phyloP scores from a whole-genome alignment of 768 basidiomycete genomes.

The Boletus reticulatus region DNA sequence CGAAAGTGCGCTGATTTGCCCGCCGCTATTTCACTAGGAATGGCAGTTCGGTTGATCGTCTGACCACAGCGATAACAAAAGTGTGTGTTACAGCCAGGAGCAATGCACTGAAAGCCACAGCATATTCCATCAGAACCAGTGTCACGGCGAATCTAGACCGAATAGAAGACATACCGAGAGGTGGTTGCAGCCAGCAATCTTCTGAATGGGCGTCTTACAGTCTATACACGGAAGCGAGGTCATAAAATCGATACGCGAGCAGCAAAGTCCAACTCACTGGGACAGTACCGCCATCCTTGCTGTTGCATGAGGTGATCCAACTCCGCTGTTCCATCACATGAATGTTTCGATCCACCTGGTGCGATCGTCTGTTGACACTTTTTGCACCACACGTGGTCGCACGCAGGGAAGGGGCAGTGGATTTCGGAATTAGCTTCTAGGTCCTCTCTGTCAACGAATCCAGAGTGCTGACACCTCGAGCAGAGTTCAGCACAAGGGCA shows the following conservation, averaged over 20 bases:
- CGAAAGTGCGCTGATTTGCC: conserved; percentile 35
- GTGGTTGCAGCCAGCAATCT: conserved; percentile 53
- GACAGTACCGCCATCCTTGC: conserved; percentile 63
- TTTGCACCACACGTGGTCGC: conserved; percentile 59
- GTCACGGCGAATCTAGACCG: neutral
- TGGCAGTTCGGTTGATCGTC: conserved; percentile 41
- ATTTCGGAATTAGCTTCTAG: conserved; percentile 41
- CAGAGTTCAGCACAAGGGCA: neutral
- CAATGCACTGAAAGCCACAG: conserved; percentile 40
- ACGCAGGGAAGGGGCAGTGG: conserved; percentile 47
- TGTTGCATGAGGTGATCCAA: conserved; percentile 48
- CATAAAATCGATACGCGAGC: neutral
- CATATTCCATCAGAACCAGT: neutral
- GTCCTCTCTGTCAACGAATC: conserved; percentile 51
- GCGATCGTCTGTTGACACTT: conserved; percentile 45
- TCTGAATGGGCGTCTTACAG: conserved; percentile 52
- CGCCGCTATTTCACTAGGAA: conserved; percentile 29
- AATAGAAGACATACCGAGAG: conserved; percentile 45
- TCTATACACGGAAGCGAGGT: no score
- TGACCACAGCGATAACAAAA: conserved; percentile 53
- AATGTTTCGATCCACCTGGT: conserved; percentile 40
- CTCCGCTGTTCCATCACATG: conserved; percentile 58
- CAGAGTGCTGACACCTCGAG: conserved; percentile 47
- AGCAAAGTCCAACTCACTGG: conserved; percentile 37
- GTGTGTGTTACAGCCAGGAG: conserved; percentile 57